A percentile compares a stretch with the other conserved stretches of the same genome.
Evolutionary conservation across 345 rosid genomes (phyloP).

Genomic region (Gossypium bickii): DNA sequence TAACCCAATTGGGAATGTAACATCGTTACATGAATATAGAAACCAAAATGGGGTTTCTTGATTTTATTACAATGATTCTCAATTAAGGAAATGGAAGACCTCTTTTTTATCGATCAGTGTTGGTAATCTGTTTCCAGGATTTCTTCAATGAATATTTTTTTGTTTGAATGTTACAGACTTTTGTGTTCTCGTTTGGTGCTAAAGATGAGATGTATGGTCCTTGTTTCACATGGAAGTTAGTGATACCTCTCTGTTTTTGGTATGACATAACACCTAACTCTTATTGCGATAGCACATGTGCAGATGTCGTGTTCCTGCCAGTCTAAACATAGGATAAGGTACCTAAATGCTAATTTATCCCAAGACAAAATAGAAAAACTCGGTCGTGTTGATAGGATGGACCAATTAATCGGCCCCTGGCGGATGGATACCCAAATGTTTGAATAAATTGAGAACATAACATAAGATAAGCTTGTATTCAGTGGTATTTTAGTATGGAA

Average conservation of each 20-base stretch:
- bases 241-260: not conserved
- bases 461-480: too few relatives aligned
- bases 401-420: too few relatives aligned
- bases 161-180: too few relatives aligned
- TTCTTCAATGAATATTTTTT: not conserved
- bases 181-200: not conserved
- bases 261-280: constrained; percentile 5
- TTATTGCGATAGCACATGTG: not conserved
- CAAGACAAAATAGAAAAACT: not conserved
- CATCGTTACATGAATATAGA: not conserved
- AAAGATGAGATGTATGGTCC: not conserved
- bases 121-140: not conserved
- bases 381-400: too few relatives aligned
- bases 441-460: too few relatives aligned
- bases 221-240: constrained; percentile 19
- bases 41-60: not conserved
- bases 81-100: not conserved
- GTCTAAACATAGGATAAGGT: not conserved
- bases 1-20: constrained; percentile 10
- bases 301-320: not conserved
- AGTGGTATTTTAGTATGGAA: too few relatives aligned
- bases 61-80: not conserved
- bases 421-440: too few relatives aligned
- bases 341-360: not conserved
- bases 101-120: too few relatives aligned